Conservation (phyloP, 1,284 basidiomycete genomes). For the Hymenochaete sp. region DNA sequence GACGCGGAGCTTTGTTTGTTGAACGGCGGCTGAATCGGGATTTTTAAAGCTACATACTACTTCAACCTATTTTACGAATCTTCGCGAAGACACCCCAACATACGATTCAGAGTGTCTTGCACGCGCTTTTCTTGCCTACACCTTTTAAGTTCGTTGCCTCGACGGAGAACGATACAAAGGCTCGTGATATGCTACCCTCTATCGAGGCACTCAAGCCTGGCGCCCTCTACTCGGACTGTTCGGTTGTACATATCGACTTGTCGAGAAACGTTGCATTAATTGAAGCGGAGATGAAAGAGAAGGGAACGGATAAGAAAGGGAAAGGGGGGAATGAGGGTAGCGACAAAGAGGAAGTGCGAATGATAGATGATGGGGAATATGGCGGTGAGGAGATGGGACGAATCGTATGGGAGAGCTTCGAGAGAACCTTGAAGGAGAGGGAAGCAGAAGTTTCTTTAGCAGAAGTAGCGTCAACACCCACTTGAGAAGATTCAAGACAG, state of each 20-base stretch:
- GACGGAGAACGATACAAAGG: not conserved
- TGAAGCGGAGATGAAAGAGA: slow-evolving; percentile 10
- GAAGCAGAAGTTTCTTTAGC: no score
- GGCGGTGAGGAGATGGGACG: slow-evolving; percentile 60
- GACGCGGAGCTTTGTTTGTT: not conserved
- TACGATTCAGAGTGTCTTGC: slow-evolving; percentile 55
- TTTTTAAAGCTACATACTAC: slow-evolving; percentile 42
- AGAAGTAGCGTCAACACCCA: no score
- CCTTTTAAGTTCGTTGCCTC: slow-evolving; percentile 45
- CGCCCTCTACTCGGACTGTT: slow-evolving; percentile 25
- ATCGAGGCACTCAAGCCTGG: slow-evolving; percentile 24
- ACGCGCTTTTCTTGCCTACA: slow-evolving; percentile 67
- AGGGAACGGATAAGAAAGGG: slow-evolving; percentile 13
- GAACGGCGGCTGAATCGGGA: not conserved
- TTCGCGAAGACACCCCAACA: slow-evolving; percentile 52
- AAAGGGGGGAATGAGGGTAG: slow-evolving; percentile 43
- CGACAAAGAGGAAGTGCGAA: slow-evolving; percentile 29
- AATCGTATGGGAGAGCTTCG: slow-evolving; percentile 66
- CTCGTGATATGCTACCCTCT: slow-evolving; percentile 4
- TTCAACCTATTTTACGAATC: slow-evolving; percentile 51
- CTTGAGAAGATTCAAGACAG: no score
- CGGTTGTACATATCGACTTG: slow-evolving; percentile 19
- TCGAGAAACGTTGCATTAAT: slow-evolving; percentile 1
- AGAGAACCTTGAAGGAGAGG: slow-evolving; percentile 54
- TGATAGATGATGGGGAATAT: slow-evolving; percentile 53